Evolutionary conservation across 2,329 filamentous ascomycete genomes (phyloP).

Genomic region (Nakataea oryzae): DNA sequence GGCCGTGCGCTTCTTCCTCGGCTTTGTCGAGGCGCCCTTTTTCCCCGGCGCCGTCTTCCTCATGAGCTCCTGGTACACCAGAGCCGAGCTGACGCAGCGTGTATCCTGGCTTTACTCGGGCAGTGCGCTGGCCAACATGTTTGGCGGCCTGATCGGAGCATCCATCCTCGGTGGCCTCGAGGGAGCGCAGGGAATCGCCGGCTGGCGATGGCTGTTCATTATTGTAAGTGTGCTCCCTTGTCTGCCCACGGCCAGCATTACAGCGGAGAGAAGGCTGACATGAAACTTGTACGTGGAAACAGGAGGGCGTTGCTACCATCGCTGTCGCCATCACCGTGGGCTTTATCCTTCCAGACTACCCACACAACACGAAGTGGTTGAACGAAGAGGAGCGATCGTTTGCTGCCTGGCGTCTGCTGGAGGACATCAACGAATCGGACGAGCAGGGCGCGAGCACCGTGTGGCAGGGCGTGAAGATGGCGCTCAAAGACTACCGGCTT

Average conservation of each 20-base stretch:
- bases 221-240: slow-evolving; percentile 10
- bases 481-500: slow-evolving; percentile 24
- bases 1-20: slow-evolving; percentile 35
- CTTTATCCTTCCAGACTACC: slow-evolving; percentile 11
- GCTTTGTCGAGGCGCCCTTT: slow-evolving; percentile 38
- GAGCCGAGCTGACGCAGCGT: slow-evolving; percentile 29
- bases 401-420: slow-evolving; percentile 8
- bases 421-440: slow-evolving; percentile 14
- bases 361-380: slow-evolving; percentile 9
- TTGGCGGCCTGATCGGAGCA: slow-evolving; percentile 38
- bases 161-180: slow-evolving; percentile 33
- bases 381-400: slow-evolving; percentile 10
- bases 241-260: not conserved
- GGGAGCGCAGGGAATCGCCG: slow-evolving; percentile 9
- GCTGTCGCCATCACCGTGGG: slow-evolving; percentile 6
- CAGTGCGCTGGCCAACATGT: slow-evolving; percentile 36
- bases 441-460: slow-evolving; percentile 8
- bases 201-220: slow-evolving; percentile 17
- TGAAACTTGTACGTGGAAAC: not conserved
- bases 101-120: slow-evolving; percentile 37
- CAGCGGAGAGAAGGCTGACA: not conserved
- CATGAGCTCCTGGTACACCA: slow-evolving; percentile 34
- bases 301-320: slow-evolving; percentile 24
- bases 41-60: slow-evolving; percentile 37
- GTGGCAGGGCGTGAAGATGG: slow-evolving; percentile 15